Evolutionary conservation across 352 stramenopile species (phyloP).

Genomic region (Phytophthora chlamydospora): DNA sequence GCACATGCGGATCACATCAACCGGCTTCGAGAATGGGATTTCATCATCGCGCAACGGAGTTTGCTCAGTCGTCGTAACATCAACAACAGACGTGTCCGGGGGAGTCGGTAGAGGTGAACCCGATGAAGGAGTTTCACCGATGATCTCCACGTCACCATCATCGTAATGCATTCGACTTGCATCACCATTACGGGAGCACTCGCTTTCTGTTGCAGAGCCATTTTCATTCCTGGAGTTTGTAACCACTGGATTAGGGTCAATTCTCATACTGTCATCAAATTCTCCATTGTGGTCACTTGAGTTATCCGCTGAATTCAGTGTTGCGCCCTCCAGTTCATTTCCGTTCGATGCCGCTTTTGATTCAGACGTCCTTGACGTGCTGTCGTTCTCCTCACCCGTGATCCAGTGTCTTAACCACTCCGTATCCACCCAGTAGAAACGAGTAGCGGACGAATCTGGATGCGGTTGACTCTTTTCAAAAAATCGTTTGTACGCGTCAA

Average conservation of each 20-base stretch:
- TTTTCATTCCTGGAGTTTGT: slow-evolving; percentile 13
- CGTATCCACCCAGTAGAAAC: slow-evolving; percentile 78
- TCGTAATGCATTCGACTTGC: slow-evolving; percentile 6
- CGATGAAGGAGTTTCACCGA: slow-evolving; percentile 13
- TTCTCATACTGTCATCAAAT: slow-evolving; percentile 27
- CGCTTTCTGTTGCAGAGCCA: slow-evolving; percentile 24
- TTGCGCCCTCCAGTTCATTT: slow-evolving; percentile 8
- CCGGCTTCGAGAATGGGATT: slow-evolving; percentile 62
- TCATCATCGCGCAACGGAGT: slow-evolving; percentile 30
- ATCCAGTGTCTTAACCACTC: slow-evolving; percentile 72
- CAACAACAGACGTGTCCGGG: not conserved
- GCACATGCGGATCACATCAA: slow-evolving; percentile 55
- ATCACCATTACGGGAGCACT: slow-evolving; percentile 17
- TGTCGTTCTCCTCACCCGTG: slow-evolving; percentile 53
- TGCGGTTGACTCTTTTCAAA: slow-evolving; percentile 66
- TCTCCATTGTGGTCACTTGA: slow-evolving; percentile 17
- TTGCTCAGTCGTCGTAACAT: slow-evolving; percentile 3
- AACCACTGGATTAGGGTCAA: slow-evolving; percentile 18
- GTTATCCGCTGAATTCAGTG: slow-evolving; percentile 3
- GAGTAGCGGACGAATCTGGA: slow-evolving; percentile 28
- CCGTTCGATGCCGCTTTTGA: slow-evolving; percentile 11
- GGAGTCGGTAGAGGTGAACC: slow-evolving; percentile 8
- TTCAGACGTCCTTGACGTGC: slow-evolving; percentile 8
- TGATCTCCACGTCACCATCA: slow-evolving; percentile 21
- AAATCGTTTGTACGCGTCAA: slow-evolving; percentile 63